Evolutionary conservation across 2,329 filamentous ascomycete species (phyloP).

Genomic region (Paraconiothyrium brasiliense): DNA sequence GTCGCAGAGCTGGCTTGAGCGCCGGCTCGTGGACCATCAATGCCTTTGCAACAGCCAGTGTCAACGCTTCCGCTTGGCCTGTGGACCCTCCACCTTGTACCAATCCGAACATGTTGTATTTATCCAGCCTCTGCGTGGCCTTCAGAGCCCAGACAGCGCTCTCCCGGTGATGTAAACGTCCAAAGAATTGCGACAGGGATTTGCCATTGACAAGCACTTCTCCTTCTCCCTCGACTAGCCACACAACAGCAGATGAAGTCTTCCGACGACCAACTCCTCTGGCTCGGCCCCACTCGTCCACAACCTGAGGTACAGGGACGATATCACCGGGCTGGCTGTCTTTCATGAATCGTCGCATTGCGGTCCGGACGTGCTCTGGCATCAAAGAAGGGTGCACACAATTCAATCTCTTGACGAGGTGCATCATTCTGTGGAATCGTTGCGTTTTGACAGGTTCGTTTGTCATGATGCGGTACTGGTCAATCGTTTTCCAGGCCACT

Average conservation of each 20-base stretch:
- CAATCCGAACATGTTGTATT: slow-evolving; percentile 94
- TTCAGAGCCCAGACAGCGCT: slow-evolving; percentile 93
- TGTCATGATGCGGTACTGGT: slow-evolving; percentile 72
- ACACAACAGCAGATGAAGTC: slow-evolving; percentile 83
- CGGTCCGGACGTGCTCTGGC: slow-evolving; percentile 72
- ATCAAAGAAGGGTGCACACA: slow-evolving; percentile 82
- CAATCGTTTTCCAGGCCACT: slow-evolving; percentile 81
- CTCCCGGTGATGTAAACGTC: slow-evolving; percentile 90
- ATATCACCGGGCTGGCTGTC: slow-evolving; percentile 76
- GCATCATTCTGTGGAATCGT: slow-evolving; percentile 80
- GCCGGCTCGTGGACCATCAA: slow-evolving; percentile 90
- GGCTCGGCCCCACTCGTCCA: slow-evolving; percentile 82
- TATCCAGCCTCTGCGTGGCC: slow-evolving; percentile 82
- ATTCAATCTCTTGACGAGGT: slow-evolving; percentile 81
- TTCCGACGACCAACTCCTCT: slow-evolving; percentile 87
- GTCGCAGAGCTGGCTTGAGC: slow-evolving; percentile 84
- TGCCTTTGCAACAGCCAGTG: slow-evolving; percentile 87
- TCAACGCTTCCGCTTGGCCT: slow-evolving; percentile 94
- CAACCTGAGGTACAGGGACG: slow-evolving; percentile 66
- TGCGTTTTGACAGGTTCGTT: slow-evolving; percentile 63
- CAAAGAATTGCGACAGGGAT: slow-evolving; percentile 82
- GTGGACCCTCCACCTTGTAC: slow-evolving; percentile 89
- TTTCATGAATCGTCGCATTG: slow-evolving; percentile 76
- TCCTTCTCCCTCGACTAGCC: slow-evolving; percentile 90
- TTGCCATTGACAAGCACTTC: slow-evolving; percentile 92